Base-by-base conservation (phyloP, 1,284 basidiomycete genomes). In the Ceratobasidium papillatum region DNA sequence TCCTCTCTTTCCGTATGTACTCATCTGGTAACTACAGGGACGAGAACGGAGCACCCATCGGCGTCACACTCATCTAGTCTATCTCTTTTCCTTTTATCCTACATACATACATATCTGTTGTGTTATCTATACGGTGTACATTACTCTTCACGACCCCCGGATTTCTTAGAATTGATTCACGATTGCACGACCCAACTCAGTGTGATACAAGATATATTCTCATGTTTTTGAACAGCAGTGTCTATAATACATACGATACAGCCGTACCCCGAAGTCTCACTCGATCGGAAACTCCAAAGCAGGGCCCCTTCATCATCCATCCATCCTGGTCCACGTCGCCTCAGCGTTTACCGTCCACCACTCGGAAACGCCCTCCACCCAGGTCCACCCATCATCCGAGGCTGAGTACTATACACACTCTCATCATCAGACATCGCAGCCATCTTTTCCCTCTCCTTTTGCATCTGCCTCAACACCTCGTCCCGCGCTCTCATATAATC, bases 371-470 rank as follows among this genome's bases (percentile, higher is more conserved):
- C 43, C 30, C 43, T 63, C 61, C 61, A 63, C 41, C 61, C 61
- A 12, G 61, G 36, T 17, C 43, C 61, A 14, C 61, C 22, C 51
- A 69, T 11, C 30, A 32, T 30, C 32, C 58, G 66, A 4, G 66
- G 45, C 25, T 69, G 66, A 4, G 66, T 41, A 58, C 66, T 69
- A 58, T 69, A 69, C 51, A 69, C 66, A 69, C 66, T 69, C 66
- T 69, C 66, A 41, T 69, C 66, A 43, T 69, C 66, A 36, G 66
- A 56, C 52, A 69, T 69, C 17, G 66, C 52, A 1, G 43, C 68
- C 41, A 64, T 64, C 2, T 11, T n/a, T 7, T n/a, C 65, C 14
- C 51, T 9, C 19, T 72, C 68, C 8, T n/a, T 2, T 25, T 61
- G 54, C 68, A 72, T 72, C 47, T 51, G 68, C 43, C 68, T 59